phyloP scores from a whole-genome alignment of 164 flowering plant genomes.

The Pachysandra terminalis region DNA sequence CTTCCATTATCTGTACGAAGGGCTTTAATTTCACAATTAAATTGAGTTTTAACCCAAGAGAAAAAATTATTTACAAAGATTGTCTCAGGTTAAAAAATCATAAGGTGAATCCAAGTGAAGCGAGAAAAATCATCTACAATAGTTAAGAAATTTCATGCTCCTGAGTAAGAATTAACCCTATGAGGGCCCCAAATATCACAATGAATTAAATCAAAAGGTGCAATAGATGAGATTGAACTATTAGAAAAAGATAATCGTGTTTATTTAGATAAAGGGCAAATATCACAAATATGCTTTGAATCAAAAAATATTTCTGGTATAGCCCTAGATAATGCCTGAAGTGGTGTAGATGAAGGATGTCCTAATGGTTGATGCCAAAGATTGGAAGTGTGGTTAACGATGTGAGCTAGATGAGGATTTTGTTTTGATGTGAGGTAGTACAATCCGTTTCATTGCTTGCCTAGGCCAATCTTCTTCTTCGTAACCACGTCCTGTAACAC shows the following conservation, averaged over 20 bases:
- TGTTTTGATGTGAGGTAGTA: neutral
- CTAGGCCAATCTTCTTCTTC: neutral
- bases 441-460: neutral
- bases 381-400: neutral
- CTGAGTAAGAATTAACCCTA: neutral
- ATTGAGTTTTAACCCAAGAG: neutral
- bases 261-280: neutral
- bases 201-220: neutral
- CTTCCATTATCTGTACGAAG: neutral
- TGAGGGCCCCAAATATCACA: neutral
- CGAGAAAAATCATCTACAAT: neutral
- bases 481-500: neutral
- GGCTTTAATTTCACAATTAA: neutral
- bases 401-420: neutral
- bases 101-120: neutral
- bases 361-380: neutral
- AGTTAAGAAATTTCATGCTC: neutral
- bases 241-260: neutral
- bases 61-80: no score
- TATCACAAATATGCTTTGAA: neutral
- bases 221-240: neutral
- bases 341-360: neutral
- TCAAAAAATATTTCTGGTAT: neutral
- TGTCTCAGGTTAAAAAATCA: neutral
- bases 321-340: neutral